Evolutionary conservation across 805 yeast genomes (phyloP), one percentile per base, ranked within the genome.

Genomic region (Sugiyamaella smithiae): DNA sequence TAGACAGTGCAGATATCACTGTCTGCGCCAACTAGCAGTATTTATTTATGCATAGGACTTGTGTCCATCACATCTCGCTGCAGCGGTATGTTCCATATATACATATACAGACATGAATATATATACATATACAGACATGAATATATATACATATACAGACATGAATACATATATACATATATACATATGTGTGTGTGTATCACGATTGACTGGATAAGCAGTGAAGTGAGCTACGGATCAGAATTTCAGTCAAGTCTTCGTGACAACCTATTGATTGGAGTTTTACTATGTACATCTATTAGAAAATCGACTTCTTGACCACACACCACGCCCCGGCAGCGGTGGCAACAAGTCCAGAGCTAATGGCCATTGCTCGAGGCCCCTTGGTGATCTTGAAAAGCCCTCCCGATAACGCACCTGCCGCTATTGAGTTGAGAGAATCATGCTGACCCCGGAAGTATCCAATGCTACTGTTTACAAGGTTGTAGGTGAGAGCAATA

Each of bases 241-340:
- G n/a, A n/a, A n/a, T n/a, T n/a, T n/a, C n/a, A n/a, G n/a, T n/a
- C n/a, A n/a, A n/a, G n/a, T n/a, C n/a, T n/a, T n/a, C n/a, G n/a
- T n/a, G n/a, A n/a, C n/a, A n/a, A n/a, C n/a, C n/a, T n/a, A n/a
- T n/a, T n/a, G n/a, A n/a, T n/a, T n/a, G n/a, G n/a, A n/a, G n/a
- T n/a, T 14, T 32, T 32, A 11, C 5, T 20, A 37, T 20, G 17
- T 19, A 37, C 28, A 22, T 24, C 28, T 40, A 35, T 49, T 52
- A 48, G 28, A 56, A 59, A 37, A 59, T 49, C 22, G 54, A 42
- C 48, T 48, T 48, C 72, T 91, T 91, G 62, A 85, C 63, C 43
- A 85, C 91, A 73, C 95, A 84, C 99, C 99, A 91, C 31, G 80
- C 81, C 55, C 85, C 96, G 46, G 97, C 95, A 53, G 85, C 95